Evolutionary conservation across 768 basidiomycete genomes (phyloP), one percentile per base, ranked within the genome.

Genomic region (Cystobasidium tubakii): DNA sequence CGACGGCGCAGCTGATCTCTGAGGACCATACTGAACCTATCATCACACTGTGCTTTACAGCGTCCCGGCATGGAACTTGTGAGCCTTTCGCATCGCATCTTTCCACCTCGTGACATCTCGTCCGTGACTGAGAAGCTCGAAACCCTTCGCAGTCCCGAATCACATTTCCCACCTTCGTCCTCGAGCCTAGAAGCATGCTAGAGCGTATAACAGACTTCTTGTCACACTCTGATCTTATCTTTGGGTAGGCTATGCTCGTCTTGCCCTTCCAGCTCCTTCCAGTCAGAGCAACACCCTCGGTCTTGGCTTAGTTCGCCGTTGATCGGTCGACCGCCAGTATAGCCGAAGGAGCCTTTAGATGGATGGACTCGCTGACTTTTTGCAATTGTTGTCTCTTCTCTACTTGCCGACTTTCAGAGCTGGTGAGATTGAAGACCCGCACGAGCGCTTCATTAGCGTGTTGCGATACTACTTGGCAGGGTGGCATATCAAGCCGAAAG

Each of bases 171-270:
- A 84, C 83, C 0, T 99, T 98, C 79, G 95, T 99, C 0, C 87
- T 99, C 73, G 95, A 99, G 83, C 96, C 96, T 4, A 85, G 96
- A 79, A 92, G 91, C 78, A 92, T 97, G 90, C 87, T 97, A 62
- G 96, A 99, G 84, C 88, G 96, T 77, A 95, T 99, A 79, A 98
- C 96, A 39, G 95, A 99, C 84, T 99, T 99, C 83, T 94, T 98
- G 89, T 89, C 92, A 72, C 96, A 98, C 82, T 93, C 96, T 34
- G 94, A 99, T 83, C 88, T 98, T 80, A 87, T 97, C 79, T 95
- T 95, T 83, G 91, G 91, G 92, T 87, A 82, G 82, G 90, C 84
- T 71, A 57, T 7, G 44, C 19, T 12, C 21, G 39, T 23, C 39
- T 13, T 42, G 27, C 39, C 27, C 44, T 10, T 27, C 15, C 9